Evolutionary conservation across 192 early-diverging fungal species (phyloP).

Genomic region (Chytriomyces sp.): DNA sequence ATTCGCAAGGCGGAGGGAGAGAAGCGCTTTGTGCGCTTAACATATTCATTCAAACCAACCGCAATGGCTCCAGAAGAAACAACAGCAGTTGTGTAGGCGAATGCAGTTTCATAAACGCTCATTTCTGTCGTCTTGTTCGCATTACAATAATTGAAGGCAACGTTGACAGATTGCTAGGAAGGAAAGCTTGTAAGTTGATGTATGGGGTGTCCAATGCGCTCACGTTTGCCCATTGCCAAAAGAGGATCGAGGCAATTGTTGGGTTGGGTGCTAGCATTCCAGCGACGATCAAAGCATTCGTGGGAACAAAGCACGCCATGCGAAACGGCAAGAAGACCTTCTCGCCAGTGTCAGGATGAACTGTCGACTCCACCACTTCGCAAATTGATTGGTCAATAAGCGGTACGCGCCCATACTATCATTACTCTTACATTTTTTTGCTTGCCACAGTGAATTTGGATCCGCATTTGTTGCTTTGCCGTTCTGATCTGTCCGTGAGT

Average conservation of each 20-base stretch:
- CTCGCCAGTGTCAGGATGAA: slow-evolving; percentile 82
- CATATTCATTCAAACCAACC: slow-evolving; percentile 66
- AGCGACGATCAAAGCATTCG: slow-evolving; percentile 78
- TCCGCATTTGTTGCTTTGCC: slow-evolving; percentile 28
- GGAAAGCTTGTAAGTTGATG: not conserved
- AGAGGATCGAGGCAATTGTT: slow-evolving; percentile 40
- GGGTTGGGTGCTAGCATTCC: slow-evolving; percentile 86
- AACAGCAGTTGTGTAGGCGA: slow-evolving; percentile 74
- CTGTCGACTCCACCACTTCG: slow-evolving; percentile 70
- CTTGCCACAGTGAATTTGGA: slow-evolving; percentile 66
- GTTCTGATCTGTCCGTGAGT: not conserved
- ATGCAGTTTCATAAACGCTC: slow-evolving; percentile 70
- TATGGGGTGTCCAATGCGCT: not conserved
- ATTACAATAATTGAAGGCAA: slow-evolving; percentile 82
- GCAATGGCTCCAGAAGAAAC: slow-evolving; percentile 77
- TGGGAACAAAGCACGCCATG: slow-evolving; percentile 84
- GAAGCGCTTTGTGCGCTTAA: slow-evolving; percentile 50
- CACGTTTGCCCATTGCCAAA: slow-evolving; percentile 1
- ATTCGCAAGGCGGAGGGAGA: slow-evolving; percentile 35
- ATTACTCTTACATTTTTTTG: slow-evolving; percentile 63
- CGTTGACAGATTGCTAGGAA: slow-evolving; percentile 83
- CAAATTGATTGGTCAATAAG: not conserved
- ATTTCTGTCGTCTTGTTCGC: slow-evolving; percentile 81
- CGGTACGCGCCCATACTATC: not conserved
- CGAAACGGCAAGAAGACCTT: slow-evolving; percentile 77